A percentile compares a stretch with the other conserved stretches of the same genome.
Conservation (phyloP, 2,329 filamentous ascomycete genomes). For the Cladosporium sp. region DNA sequence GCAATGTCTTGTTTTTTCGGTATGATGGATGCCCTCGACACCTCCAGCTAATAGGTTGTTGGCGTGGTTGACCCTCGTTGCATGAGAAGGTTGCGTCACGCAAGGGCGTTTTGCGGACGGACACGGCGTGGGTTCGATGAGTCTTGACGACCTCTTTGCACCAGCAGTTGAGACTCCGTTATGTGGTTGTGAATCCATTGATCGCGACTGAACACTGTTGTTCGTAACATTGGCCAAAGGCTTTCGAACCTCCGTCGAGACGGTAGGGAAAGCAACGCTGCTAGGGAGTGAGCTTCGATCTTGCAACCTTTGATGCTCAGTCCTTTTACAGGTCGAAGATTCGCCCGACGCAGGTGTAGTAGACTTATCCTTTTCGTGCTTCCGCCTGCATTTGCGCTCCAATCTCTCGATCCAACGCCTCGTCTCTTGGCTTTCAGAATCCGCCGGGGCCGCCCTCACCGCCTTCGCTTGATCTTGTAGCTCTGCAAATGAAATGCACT, state of each 20-base stretch:
- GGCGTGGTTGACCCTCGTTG: not conserved
- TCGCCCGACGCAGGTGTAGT: slow-evolving; percentile 17
- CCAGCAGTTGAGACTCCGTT: no score
- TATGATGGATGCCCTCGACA: not conserved
- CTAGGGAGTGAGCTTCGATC: not conserved
- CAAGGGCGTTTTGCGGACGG: no score
- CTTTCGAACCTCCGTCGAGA: not conserved
- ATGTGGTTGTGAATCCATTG: not conserved
- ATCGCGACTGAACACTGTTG: not conserved
- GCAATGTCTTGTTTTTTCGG: not conserved
- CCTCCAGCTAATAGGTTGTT: not conserved
- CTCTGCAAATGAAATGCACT: slow-evolving; percentile 63
- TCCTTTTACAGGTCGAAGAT: not conserved
- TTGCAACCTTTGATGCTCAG: not conserved
- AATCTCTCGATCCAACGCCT: slow-evolving; percentile 55
- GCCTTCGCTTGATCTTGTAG: slow-evolving; percentile 60
- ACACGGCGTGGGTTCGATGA: no score
- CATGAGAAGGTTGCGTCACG: no score
- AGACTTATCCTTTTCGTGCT: slow-evolving; percentile 23
- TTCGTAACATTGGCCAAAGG: not conserved
- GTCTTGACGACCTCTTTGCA: no score
- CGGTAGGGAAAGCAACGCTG: not conserved
- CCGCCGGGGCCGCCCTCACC: slow-evolving; percentile 44
- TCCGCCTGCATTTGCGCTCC: slow-evolving; percentile 35
- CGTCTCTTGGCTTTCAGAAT: slow-evolving; percentile 56